Evolutionary conservation across 495 filamentous ascomycete genomes (phyloP).

Genomic region (Penicillium robsamsonii): DNA sequence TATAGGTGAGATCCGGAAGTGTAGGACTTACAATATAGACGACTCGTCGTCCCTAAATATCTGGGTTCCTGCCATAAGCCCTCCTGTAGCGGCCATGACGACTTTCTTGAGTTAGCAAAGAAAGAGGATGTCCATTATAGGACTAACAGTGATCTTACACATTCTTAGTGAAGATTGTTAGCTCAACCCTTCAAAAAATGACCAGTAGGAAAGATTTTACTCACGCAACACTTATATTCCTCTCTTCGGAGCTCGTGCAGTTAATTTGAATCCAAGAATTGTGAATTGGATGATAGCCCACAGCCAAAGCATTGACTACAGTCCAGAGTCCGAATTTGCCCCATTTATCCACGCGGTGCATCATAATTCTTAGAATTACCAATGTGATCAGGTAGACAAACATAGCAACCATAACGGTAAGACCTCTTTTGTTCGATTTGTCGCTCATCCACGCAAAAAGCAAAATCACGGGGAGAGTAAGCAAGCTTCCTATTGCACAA

Average conservation of each 20-base stretch:
- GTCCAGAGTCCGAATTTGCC: conserved; percentile 32
- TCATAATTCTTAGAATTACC: conserved; percentile 14
- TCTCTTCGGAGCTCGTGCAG: conserved; percentile 22
- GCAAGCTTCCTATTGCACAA: conserved; percentile 31
- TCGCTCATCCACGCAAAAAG: conserved; percentile 34
- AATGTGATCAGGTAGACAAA: conserved; percentile 24
- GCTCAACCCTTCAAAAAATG: not conserved
- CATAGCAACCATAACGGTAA: conserved; percentile 27
- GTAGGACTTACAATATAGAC: conserved; percentile 6
- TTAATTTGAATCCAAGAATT: conserved; percentile 40
- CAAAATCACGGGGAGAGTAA: conserved; percentile 33
- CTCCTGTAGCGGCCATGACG: conserved; percentile 32
- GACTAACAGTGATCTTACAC: conserved; percentile 20
- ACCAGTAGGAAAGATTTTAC: conserved; percentile 3
- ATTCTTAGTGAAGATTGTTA: conserved; percentile 19
- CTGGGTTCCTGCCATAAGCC: conserved; percentile 33
- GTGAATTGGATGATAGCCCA: conserved; percentile 38
- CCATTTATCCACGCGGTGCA: conserved; percentile 24
- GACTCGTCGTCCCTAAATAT: conserved; percentile 31
- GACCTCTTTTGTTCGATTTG: conserved; percentile 19
- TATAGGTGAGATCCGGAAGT: not conserved
- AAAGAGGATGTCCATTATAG: not conserved
- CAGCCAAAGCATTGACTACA: conserved; percentile 28
- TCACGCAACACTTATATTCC: conserved; percentile 34
- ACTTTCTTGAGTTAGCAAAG: conserved; percentile 15